Evolutionary conservation across 1,139 yeast species (phyloP), one percentile per base, ranked within the genome.

Genomic region (Wickerhamomyces sp.): DNA sequence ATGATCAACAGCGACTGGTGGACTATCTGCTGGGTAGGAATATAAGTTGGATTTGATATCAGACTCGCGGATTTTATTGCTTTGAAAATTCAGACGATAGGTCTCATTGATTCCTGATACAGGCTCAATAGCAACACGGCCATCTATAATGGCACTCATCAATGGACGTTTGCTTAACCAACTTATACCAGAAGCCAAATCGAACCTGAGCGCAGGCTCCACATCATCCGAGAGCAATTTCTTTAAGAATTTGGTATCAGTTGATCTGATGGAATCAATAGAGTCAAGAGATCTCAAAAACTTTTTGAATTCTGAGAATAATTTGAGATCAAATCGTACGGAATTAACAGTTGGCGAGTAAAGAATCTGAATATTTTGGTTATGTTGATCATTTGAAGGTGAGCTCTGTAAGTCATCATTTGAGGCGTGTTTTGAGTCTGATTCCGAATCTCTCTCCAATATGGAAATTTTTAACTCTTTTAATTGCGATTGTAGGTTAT

Each of bases 81-180:
- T 41, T 38, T 47, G 53, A 33, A 41, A 43, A 31, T 51, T 50
- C 29, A 47, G 43, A 35, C 64, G 56, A 37, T 79, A 78, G 0
- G 75, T 74, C 58, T 88, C 96, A 53, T 87, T 88, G 28, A 84
- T 74, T 0, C 92, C 95, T 40, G 89, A 81, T 13, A 90, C 74
- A 1, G 98, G 97, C 60, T 89, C 96, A 31, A 92, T 81, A 13
- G 80, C 72, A 7, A 87, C 89, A 35, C 83, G 73, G 6, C 95
- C 95, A 39, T 89, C 96, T 31, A 84, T 72, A 47, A 90, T 71
- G 27, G 81, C 74, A 38, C 70, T 64, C 74, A 89, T 69, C 46
- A 87, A 72, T 32, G 78, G 70, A 51, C 81, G 70, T 45, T 76
- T 68, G 30, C 70, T 72, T 38, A 78, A 64, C 78, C 81, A 78